Evolutionary conservation across 2,329 filamentous ascomycete species (phyloP).

Genomic region (Simplicillium aogashimaense): DNA sequence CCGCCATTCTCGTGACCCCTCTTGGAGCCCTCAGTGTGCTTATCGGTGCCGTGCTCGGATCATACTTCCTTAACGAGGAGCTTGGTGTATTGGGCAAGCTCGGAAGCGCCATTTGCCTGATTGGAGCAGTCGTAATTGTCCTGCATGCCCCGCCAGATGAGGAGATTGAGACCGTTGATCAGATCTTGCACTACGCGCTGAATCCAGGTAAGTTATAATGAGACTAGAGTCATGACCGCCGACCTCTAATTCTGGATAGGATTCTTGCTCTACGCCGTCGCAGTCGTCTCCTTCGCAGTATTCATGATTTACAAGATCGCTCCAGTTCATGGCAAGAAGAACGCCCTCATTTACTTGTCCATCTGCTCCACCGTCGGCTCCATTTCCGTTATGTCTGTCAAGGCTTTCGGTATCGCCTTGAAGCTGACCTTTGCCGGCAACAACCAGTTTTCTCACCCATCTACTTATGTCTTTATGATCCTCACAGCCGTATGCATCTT

Average conservation of each 20-base stretch:
- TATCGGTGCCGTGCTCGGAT: conserved; percentile 87
- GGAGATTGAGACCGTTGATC: conserved; percentile 81
- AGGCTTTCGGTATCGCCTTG: conserved; percentile 94
- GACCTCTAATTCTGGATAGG: conserved; percentile 39
- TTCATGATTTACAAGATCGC: conserved; percentile 96
- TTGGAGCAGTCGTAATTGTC: conserved; percentile 94
- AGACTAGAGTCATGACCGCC: conserved; percentile 2
- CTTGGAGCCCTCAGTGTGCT: conserved; percentile 88
- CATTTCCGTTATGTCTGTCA: conserved; percentile 97
- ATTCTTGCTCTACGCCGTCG: conserved; percentile 77
- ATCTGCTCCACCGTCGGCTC: conserved; percentile 97
- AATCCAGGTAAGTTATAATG: conserved; percentile 58
- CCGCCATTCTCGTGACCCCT: conserved; percentile 95
- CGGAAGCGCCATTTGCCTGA: conserved; percentile 90
- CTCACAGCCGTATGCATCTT: conserved; percentile 87
- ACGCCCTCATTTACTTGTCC: conserved; percentile 90
- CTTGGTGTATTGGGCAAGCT: conserved; percentile 86
- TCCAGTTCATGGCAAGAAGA: conserved; percentile 84
- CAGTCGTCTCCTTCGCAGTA: conserved; percentile 72
- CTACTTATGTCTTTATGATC: conserved; percentile 96
- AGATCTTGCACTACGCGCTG: conserved; percentile 84
- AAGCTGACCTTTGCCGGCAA: conserved; percentile 89
- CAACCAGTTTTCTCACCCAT: conserved; percentile 92
- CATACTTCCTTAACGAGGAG: conserved; percentile 87
- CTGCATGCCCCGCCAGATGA: conserved; percentile 92